A percentile compares a stretch with the other conserved stretches of the same genome.
Evolutionary conservation across 2,329 filamentous ascomycete genomes (phyloP).

Genomic region (Cordyceps fumosorosea): DNA sequence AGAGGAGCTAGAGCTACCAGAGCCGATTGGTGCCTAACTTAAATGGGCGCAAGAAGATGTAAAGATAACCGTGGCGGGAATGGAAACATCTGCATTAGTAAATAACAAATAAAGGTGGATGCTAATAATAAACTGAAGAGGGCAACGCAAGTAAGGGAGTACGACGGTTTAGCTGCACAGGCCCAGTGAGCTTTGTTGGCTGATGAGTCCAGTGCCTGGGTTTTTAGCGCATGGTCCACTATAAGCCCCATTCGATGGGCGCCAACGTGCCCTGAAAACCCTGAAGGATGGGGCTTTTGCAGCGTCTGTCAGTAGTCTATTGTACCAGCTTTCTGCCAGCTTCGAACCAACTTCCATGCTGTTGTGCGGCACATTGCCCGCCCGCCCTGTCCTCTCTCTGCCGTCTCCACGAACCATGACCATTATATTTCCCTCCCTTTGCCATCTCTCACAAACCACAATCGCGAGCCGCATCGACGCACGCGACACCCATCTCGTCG

Average conservation of each 20-base stretch:
- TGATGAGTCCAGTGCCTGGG: neutral
- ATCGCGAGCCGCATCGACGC: conserved; percentile 7
- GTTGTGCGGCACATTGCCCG: too few species aligned
- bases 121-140: neutral
- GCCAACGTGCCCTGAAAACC: neutral
- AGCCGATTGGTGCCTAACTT: neutral
- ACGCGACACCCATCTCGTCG: conserved; percentile 8
- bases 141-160: neutral
- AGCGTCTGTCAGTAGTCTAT: neutral
- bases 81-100: too few species aligned
- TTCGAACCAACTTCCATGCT: neutral
- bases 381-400: conserved; percentile 12
- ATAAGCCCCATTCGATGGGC: neutral
- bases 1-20: neutral
- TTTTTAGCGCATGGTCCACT: neutral
- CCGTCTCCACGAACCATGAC: conserved; percentile 13
- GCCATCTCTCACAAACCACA: neutral
- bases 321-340: neutral
- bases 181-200: neutral
- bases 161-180: neutral
- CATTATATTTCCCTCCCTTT: conserved; percentile 17
- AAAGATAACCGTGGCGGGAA: neutral
- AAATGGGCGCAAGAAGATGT: too few species aligned
- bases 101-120: too few species aligned
- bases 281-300: neutral